These are phyloP conservation scores for Epichloe glyceriae DNA, from an alignment of 2,329 filamentous ascomycete species.

Conservation along the genomic window DNA sequence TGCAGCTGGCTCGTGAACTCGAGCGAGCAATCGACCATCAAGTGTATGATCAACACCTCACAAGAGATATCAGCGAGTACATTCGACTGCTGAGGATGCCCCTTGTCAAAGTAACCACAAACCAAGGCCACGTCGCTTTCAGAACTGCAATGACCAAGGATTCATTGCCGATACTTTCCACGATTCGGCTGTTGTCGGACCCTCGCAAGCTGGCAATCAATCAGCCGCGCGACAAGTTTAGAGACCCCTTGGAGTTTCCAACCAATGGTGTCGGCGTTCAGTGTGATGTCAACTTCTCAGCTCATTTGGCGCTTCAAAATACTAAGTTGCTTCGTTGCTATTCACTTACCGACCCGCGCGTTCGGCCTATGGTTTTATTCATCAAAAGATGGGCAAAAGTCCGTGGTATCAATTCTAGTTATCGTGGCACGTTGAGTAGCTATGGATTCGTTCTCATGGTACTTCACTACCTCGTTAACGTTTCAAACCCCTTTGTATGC, in stretches of 20 bases:
- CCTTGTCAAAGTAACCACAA: constrained; percentile 11
- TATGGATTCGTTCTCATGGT: constrained; percentile 92
- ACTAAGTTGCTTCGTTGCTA: constrained; percentile 75
- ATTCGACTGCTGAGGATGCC: constrained; percentile 34
- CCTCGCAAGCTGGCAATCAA: constrained; percentile 37
- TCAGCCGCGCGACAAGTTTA: constrained; percentile 40
- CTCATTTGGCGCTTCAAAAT: constrained; percentile 72
- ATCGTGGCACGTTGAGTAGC: constrained; percentile 73
- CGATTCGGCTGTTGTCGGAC: constrained; percentile 32
- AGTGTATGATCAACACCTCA: constrained; percentile 27
- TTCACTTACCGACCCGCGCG: constrained; percentile 62
- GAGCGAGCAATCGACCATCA: constrained; percentile 37
- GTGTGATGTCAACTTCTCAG: constrained; percentile 87
- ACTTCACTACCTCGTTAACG: constrained; percentile 76
- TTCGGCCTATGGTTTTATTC: constrained; percentile 68
- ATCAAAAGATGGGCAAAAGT: constrained; percentile 84
- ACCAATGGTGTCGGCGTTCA: constrained; percentile 68
- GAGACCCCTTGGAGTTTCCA: constrained; percentile 60
- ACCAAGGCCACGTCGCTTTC: constrained; percentile 9
- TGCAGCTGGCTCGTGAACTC: constrained; percentile 44
- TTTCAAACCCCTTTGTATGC: constrained; percentile 67
- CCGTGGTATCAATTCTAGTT: constrained; percentile 75
- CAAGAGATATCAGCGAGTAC: constrained; percentile 32
- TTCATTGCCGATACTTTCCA: constrained; percentile 22
- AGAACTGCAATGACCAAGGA: constrained; percentile 25